Percentiles rank a stretch among this genome's conserved stretches.
Evolutionary conservation across 192 early-diverging fungal genomes (phyloP).

Genomic region (Coemansia furcata): DNA sequence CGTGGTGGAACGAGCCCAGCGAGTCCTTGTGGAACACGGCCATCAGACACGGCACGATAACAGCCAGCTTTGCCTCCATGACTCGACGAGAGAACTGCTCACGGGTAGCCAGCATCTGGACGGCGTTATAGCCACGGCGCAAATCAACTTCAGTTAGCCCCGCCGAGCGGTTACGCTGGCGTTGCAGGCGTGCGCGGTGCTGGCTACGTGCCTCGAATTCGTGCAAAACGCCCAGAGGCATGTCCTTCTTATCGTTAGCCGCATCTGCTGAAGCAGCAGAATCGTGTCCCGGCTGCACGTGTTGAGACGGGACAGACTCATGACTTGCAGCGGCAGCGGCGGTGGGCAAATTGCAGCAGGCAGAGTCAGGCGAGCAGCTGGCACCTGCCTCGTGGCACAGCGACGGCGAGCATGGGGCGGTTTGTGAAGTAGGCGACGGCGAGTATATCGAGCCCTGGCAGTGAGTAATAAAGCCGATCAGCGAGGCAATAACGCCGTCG

Average conservation of each 20-base stretch:
- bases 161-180: constrained; percentile 37
- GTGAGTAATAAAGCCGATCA: constrained; percentile 50
- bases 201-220: constrained; percentile 39
- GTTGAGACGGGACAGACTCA: background rate
- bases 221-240: constrained; percentile 20
- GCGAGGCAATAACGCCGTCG: constrained; percentile 52
- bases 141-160: constrained; percentile 41
- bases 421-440: constrained; percentile 20
- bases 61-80: constrained; percentile 44
- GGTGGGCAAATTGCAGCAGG: background rate
- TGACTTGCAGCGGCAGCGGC: background rate
- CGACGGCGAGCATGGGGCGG: constrained; percentile 42
- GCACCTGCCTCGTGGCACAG: constrained; percentile 1
- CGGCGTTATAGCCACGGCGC: constrained; percentile 45
- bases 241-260: constrained; percentile 5
- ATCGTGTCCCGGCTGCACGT: background rate
- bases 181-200: constrained; percentile 35
- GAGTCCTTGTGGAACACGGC: constrained; percentile 51
- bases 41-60: constrained; percentile 49
- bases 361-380: constrained; percentile 3
- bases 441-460: constrained; percentile 45
- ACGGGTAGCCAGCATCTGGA: constrained; percentile 43
- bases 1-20: constrained; percentile 53
- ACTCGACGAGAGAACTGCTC: constrained; percentile 38
- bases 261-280: background rate